Conservation (phyloP, 2,329 filamentous ascomycete genomes). For the Colletotrichum tropicale region DNA sequence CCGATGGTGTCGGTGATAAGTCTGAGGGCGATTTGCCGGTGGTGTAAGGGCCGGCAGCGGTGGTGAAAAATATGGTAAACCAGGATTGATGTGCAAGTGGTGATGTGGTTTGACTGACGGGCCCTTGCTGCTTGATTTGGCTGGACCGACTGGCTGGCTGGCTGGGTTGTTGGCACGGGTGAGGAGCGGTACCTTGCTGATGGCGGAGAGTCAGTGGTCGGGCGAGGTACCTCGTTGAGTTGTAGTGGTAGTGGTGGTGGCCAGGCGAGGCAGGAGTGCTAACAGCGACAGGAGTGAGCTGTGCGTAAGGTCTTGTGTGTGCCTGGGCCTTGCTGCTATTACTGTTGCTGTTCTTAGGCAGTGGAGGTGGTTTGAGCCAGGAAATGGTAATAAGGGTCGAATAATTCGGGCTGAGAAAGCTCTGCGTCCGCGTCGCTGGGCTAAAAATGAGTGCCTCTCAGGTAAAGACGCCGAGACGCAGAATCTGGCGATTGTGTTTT, state of each 20-base stretch:
- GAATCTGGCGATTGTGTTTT: conserved; percentile 3
- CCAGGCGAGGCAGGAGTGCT: background rate
- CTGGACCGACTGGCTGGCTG: background rate
- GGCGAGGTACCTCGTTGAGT: background rate
- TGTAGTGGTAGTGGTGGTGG: background rate
- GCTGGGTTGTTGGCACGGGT: background rate
- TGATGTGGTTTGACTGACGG: conserved; percentile 20
- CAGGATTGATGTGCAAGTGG: conserved; percentile 18
- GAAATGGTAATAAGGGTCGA: background rate
- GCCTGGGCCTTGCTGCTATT: background rate
- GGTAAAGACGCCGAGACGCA: background rate
- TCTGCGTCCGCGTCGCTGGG: background rate
- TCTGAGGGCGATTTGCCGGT: background rate
- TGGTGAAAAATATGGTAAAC: conserved; percentile 13
- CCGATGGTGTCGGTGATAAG: background rate
- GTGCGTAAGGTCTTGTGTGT: background rate
- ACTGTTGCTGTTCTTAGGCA: background rate
- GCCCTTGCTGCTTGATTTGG: background rate
- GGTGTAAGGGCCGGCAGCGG: background rate
- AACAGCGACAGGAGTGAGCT: background rate
- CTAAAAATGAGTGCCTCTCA: background rate
- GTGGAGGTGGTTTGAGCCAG: background rate
- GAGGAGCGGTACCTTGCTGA: background rate
- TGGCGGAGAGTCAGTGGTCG: background rate
- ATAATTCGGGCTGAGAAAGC: background rate